Evolutionary conservation across 2,329 filamentous ascomycete genomes (phyloP).

Genomic region (Cadophora sp.): DNA sequence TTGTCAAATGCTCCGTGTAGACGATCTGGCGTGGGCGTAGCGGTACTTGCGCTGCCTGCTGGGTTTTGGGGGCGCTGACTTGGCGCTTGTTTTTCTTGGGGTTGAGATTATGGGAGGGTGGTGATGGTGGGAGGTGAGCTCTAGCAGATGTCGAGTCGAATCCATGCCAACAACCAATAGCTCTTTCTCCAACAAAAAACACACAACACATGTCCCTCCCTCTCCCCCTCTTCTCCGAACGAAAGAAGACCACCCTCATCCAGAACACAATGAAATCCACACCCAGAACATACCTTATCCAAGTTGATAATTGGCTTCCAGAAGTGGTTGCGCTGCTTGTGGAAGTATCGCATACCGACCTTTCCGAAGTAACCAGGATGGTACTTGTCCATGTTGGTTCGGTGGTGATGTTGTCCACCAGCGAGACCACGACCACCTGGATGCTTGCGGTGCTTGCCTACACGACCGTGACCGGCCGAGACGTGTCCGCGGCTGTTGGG

Average conservation of each 20-base stretch:
- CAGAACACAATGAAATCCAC: neutral
- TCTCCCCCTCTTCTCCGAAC: neutral
- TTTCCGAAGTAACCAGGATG: slow-evolving; percentile 99
- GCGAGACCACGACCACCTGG: slow-evolving; percentile 85
- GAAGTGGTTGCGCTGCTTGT: slow-evolving; percentile 93
- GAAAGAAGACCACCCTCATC: neutral
- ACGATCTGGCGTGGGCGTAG: slow-evolving; percentile 19
- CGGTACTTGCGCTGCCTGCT: slow-evolving; percentile 15
- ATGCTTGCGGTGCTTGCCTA: slow-evolving; percentile 98
- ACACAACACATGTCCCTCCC: neutral
- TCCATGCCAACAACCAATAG: neutral
- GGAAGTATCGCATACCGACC: slow-evolving; percentile 95
- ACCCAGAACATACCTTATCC: slow-evolving; percentile 76
- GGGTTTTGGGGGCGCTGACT: slow-evolving; percentile 1
- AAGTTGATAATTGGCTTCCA: slow-evolving; percentile 99
- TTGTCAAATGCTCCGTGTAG: slow-evolving; percentile 22
- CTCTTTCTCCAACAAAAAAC: slow-evolving; percentile 1
- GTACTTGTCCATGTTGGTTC: slow-evolving; percentile 91
- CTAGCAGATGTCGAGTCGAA: neutral
- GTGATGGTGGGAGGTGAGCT: neutral
- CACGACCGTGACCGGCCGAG: slow-evolving; percentile 95
- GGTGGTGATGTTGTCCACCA: slow-evolving; percentile 99
- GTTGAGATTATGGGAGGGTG: neutral
- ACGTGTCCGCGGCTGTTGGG: slow-evolving; percentile 87
- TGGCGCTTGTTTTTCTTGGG: neutral